Conservation (phyloP, 2,329 filamentous ascomycete genomes). For the Talaromyces sp. region DNA sequence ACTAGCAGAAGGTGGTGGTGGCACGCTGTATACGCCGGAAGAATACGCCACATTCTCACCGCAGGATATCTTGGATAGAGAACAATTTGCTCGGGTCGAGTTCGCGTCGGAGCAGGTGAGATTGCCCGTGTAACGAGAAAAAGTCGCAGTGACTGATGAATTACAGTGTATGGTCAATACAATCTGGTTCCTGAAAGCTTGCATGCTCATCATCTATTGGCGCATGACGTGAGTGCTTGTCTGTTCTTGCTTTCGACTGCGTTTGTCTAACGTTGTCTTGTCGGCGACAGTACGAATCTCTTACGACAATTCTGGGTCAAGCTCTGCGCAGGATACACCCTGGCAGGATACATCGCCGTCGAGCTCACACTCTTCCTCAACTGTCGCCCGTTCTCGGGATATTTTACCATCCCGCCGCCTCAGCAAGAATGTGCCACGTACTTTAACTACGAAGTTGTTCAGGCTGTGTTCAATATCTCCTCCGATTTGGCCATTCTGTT, state of each 20-base stretch:
- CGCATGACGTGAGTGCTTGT: conserved; percentile 38
- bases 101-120: conserved; percentile 13
- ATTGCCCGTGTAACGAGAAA: too few relatives aligned
- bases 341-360: conserved; percentile 46
- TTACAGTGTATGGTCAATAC: conserved; percentile 17
- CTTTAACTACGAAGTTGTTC: conserved; percentile 41
- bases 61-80: conserved; percentile 9
- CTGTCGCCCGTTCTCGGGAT: conserved; percentile 49
- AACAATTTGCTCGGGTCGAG: conserved; percentile 13
- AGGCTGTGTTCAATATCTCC: conserved; percentile 46
- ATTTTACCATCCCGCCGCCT: conserved; percentile 48
- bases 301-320: conserved; percentile 38
- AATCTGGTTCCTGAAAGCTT: conserved; percentile 39
- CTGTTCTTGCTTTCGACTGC: conserved; percentile 17
- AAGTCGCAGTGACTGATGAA: too few relatives aligned
- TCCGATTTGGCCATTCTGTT: conserved; percentile 40
- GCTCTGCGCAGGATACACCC: conserved; percentile 42
- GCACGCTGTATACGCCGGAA: conserved; percentile 14
- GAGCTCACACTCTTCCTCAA: conserved; percentile 50
- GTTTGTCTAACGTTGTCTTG: not conserved
- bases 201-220: conserved; percentile 50
- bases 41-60: conserved; percentile 12
- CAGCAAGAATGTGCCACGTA: conserved; percentile 42
- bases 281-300: conserved; percentile 21
- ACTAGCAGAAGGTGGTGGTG: conserved; percentile 15